A percentile compares a stretch with the other conserved stretches of the same genome.
Evolutionary conservation across 805 yeast genomes (phyloP).

Genomic region (Nakazawaea anatomiae): DNA sequence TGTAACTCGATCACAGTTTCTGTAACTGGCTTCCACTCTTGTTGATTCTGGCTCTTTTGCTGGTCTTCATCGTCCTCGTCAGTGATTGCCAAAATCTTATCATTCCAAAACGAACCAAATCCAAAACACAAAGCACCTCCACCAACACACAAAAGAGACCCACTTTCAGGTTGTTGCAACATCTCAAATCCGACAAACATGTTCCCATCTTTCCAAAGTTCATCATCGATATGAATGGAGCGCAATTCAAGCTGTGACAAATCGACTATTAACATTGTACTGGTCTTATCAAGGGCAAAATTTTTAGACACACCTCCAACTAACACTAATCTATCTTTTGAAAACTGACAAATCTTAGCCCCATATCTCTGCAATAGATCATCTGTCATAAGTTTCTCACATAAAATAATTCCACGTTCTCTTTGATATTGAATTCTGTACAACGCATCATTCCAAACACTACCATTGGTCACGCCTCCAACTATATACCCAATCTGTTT

Average conservation of each 20-base stretch:
- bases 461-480: constrained; percentile 37
- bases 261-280: constrained; percentile 32
- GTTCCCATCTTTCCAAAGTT: constrained; percentile 35
- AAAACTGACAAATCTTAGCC: constrained; percentile 20
- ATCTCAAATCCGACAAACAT: constrained; percentile 52
- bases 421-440: constrained; percentile 26
- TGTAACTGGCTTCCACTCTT: no score
- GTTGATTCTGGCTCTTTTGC: no score
- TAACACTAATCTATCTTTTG: constrained; percentile 32
- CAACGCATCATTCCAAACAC: constrained; percentile 24
- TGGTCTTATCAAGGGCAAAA: constrained; percentile 24
- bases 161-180: constrained; percentile 16
- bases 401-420: constrained; percentile 13
- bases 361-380: constrained; percentile 13
- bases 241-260: constrained; percentile 14
- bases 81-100: constrained; percentile 6
- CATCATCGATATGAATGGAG: constrained; percentile 23
- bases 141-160: constrained; percentile 30
- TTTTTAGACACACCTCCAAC: constrained; percentile 53
- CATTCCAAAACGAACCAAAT: constrained; percentile 59
- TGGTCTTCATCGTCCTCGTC: background rate
- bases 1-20: background rate
- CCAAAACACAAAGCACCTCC: constrained; percentile 86
- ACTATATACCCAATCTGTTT: constrained; percentile 31
- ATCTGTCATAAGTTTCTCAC: background rate